A percentile compares a stretch with the other conserved stretches of the same genome.
Conservation (phyloP, 2,329 filamentous ascomycete species). For the Dothistroma septosporum region DNA sequence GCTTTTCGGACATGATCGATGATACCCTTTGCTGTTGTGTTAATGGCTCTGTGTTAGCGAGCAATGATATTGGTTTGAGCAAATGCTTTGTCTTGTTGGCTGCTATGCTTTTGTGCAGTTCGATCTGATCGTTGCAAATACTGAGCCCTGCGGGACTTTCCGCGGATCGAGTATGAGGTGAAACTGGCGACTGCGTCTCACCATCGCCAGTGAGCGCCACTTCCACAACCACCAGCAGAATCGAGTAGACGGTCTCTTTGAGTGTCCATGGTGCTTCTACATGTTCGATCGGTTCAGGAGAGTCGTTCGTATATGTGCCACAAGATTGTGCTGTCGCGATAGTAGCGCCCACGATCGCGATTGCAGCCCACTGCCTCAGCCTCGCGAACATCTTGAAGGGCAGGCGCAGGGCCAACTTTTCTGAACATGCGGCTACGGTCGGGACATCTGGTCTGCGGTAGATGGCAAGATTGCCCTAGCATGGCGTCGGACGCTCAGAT, state of each 20-base stretch:
- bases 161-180: too few species aligned
- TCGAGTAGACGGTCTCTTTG: slow-evolving; percentile 16
- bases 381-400: background rate
- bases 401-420: background rate
- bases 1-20: background rate
- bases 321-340: background rate
- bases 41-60: background rate
- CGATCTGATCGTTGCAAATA: too few species aligned
- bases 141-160: too few species aligned
- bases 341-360: background rate
- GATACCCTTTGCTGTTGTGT: background rate
- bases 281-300: slow-evolving; percentile 12
- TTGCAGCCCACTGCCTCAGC: background rate
- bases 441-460: background rate
- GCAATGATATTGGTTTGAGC: background rate
- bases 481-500: background rate
- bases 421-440: background rate
- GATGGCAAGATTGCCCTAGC: background rate
- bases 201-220: background rate
- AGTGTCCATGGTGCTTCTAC: slow-evolving; percentile 16
- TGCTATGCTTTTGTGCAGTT: background rate
- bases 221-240: slow-evolving; percentile 12
- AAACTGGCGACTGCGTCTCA: too few species aligned
- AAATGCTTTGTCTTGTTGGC: background rate
- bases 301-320: slow-evolving; percentile 17